Base-by-base conservation (phyloP, 2,329 filamentous ascomycete genomes). In the Microdochium trichocladiopsis region DNA sequence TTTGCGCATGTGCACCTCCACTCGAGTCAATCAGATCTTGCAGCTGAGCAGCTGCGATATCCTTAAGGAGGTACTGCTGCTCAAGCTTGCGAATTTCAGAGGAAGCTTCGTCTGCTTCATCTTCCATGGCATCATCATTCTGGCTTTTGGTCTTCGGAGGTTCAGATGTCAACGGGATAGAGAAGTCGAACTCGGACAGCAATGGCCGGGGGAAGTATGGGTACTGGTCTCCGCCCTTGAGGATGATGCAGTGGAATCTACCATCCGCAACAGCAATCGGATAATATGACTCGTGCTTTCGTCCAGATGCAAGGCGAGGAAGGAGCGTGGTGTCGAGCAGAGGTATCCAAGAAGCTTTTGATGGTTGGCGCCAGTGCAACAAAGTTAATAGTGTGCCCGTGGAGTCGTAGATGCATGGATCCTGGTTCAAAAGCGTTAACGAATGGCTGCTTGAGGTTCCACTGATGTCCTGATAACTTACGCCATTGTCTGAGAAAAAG, bases 191-290 rank as follows among this genome's bases (percentile, higher is more conserved):
- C 67, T 99, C 94, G 43, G 87, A 92, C 33, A 99, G 84, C 36
- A 96, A 75, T 2, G 90, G 92, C 10, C 88, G 85, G 11, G 90
- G 94, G 72, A 93, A 97, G 73, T 94, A 96, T 1, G 93, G 92
- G 64, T 96, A 90, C 64, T 87, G 82, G 65, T 99, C 94, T 33
- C 88, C 88, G 56, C 94, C 94, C 72, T 99, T 99, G 64, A 99
- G 84, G 61, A 99, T 97, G 71, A 99, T 96, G 73, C 95, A 99
- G 76, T 97, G 93, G 70, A 99, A 99, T 63, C 88, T 93, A 63
- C 88, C 80, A 61, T 92, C 84, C 2, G 93, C 90, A 1, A 97
- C 92, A 1, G 94, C 94, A 28, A 99, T 90, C 1, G 94, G 94
- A 81, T 92, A 99, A 74, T 99, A 99, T 0, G 78, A 82, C 70